phyloP scores from a whole-genome alignment of 495 filamentous ascomycete species.

The Penicillium soppii region DNA sequence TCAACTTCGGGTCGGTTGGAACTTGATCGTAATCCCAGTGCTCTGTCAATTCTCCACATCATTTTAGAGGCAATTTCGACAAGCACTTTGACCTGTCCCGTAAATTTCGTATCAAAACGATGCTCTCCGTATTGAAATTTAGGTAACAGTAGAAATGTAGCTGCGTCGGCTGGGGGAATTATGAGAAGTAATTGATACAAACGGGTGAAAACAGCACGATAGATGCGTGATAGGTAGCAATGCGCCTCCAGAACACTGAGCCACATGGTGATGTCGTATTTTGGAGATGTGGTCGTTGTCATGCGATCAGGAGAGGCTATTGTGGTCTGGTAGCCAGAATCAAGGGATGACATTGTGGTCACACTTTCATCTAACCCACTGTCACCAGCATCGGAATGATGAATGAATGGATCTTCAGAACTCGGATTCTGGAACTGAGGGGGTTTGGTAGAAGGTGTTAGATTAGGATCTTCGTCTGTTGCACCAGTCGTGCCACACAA shows the following conservation, averaged over 20 bases:
- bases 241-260: conserved; percentile 17
- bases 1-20: background rate
- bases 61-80: conserved; percentile 18
- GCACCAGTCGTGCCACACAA: background rate
- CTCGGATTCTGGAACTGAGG: background rate
- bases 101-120: conserved; percentile 14
- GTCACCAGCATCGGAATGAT: background rate
- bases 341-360: conserved; percentile 7
- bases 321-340: conserved; percentile 11
- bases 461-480: background rate
- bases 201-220: conserved; percentile 17
- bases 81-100: conserved; percentile 11
- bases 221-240: conserved; percentile 14
- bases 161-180: conserved; percentile 14
- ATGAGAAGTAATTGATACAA: conserved; percentile 21
- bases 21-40: conserved; percentile 2
- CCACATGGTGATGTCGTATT: conserved; percentile 7
- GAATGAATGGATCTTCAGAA: background rate
- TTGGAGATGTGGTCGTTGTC: background rate
- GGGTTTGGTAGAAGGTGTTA: background rate
- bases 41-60: conserved; percentile 14
- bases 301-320: background rate
- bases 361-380: background rate
- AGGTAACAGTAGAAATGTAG: conserved; percentile 11
- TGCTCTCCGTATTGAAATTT: conserved; percentile 10